Evolutionary conservation across 164 flowering plant genomes (phyloP).

Genomic region (Sextonia rubra): DNA sequence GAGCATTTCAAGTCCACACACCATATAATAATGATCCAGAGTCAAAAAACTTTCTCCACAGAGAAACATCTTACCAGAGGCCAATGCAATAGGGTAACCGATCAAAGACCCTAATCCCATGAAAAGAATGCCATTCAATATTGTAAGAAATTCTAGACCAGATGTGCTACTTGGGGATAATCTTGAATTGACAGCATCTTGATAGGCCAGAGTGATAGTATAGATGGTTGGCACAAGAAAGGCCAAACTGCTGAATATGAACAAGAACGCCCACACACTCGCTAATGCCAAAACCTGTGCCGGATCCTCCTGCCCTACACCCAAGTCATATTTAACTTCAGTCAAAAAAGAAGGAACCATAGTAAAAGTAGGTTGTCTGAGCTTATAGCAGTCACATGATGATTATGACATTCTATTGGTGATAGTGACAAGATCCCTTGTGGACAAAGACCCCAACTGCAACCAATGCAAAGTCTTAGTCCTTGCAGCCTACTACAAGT

Average conservation of each 20-base stretch:
- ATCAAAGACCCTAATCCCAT: constrained; percentile 57
- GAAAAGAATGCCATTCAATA: constrained; percentile 48
- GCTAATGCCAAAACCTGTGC: constrained; percentile 83
- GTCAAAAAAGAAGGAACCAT: not conserved
- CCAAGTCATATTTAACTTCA: constrained; percentile 27
- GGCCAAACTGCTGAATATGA: constrained; percentile 60
- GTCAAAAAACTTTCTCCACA: not conserved
- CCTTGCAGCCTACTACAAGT: not conserved
- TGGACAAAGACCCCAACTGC: no score
- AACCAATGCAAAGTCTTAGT: no score
- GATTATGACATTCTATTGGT: no score
- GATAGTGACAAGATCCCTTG: no score
- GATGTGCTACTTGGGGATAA: constrained; percentile 30
- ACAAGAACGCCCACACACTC: constrained; percentile 76
- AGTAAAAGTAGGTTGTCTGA: no score
- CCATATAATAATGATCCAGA: not conserved
- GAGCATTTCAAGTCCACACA: not conserved
- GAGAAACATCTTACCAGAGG: constrained; percentile 58
- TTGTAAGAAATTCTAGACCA: constrained; percentile 35
- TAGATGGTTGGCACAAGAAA: constrained; percentile 60
- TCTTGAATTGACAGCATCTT: constrained; percentile 44
- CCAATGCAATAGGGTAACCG: constrained; percentile 73
- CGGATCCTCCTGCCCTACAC: constrained; percentile 98
- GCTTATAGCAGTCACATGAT: no score
- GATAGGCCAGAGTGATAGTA: constrained; percentile 50